Conservation (phyloP, 2,329 filamentous ascomycete species). For the Stemphylium lycopersici region DNA sequence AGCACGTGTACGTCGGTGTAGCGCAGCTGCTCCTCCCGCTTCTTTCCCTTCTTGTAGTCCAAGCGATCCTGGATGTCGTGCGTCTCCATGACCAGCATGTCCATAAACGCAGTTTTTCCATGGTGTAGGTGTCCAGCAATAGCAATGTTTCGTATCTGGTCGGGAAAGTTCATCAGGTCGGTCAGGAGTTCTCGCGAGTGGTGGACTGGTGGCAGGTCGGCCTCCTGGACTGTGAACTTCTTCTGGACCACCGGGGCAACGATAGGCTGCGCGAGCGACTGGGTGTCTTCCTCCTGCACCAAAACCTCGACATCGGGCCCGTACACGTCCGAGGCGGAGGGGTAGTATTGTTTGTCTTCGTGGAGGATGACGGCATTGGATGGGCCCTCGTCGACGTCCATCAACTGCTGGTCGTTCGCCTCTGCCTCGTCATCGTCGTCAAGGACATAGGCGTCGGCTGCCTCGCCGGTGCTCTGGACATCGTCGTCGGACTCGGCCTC, state of each 20-base stretch:
- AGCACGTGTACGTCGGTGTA: slow-evolving; percentile 93
- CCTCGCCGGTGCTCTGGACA: slow-evolving; percentile 76
- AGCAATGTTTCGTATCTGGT: slow-evolving; percentile 91
- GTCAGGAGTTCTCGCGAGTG: slow-evolving; percentile 93
- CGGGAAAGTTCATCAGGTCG: slow-evolving; percentile 93
- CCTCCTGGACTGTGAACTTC: slow-evolving; percentile 94
- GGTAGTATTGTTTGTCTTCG: slow-evolving; percentile 99
- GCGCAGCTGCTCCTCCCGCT: slow-evolving; percentile 84
- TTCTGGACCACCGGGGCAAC: slow-evolving; percentile 92
- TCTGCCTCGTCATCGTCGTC: slow-evolving; percentile 58
- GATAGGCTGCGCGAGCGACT: slow-evolving; percentile 89
- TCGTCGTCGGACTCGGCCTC: slow-evolving; percentile 91
- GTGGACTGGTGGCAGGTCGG: slow-evolving; percentile 84
- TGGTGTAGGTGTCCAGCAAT: slow-evolving; percentile 93
- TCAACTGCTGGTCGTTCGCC: slow-evolving; percentile 77
- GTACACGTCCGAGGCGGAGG: slow-evolving; percentile 95
- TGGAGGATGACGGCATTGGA: slow-evolving; percentile 98
- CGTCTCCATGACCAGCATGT: slow-evolving; percentile 96
- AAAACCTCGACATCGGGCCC: slow-evolving; percentile 92
- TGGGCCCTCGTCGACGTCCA: slow-evolving; percentile 91
- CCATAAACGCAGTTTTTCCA: slow-evolving; percentile 97
- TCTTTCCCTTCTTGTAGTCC: slow-evolving; percentile 80
- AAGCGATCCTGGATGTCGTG: slow-evolving; percentile 82
- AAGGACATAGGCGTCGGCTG: slow-evolving; percentile 79
- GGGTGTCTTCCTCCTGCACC: slow-evolving; percentile 96